Conservation (phyloP, 1,284 basidiomycete genomes). For the Cryptococcus sp. region DNA sequence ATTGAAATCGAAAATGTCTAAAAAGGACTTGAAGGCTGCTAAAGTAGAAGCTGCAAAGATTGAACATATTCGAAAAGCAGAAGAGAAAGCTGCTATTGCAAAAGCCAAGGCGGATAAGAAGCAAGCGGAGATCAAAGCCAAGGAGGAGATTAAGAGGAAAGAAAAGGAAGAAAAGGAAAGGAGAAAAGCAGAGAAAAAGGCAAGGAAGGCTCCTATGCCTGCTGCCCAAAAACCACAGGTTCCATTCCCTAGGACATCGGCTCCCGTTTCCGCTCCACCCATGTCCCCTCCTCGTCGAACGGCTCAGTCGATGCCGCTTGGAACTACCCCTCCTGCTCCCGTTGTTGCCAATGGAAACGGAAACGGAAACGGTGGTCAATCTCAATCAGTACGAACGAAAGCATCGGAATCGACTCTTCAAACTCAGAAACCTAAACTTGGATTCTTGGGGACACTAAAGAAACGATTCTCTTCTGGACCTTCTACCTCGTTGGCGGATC, state of each 20-base stretch:
- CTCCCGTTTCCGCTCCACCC: not conserved
- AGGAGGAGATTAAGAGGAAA: conserved; percentile 22
- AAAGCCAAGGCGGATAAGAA: conserved; percentile 6
- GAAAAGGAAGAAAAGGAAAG: conserved; percentile 22
- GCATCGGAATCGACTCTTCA: not conserved
- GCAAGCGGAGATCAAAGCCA: conserved; percentile 15
- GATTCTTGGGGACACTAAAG: not conserved
- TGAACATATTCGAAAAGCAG: conserved; percentile 8
- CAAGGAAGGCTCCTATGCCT: conserved; percentile 8
- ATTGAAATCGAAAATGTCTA: conserved; percentile 54
- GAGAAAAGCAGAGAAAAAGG: conserved; percentile 21
- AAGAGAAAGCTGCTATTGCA: conserved; percentile 19
- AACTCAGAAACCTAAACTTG: not conserved
- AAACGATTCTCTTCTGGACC: not conserved
- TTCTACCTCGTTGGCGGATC: not conserved
- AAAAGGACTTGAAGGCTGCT: conserved; percentile 68
- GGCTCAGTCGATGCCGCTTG: not conserved
- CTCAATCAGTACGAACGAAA: too few relatives aligned
- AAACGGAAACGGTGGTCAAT: too few relatives aligned
- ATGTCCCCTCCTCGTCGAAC: not conserved
- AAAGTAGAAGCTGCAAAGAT: conserved; percentile 22
- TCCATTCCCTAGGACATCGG: not conserved
- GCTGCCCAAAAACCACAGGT: not conserved
- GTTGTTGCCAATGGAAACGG: too few relatives aligned
- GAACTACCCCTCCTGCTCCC: not conserved